Base-by-base conservation (phyloP, 1,139 yeast genomes). In the Blastobotrys serpentis region DNA sequence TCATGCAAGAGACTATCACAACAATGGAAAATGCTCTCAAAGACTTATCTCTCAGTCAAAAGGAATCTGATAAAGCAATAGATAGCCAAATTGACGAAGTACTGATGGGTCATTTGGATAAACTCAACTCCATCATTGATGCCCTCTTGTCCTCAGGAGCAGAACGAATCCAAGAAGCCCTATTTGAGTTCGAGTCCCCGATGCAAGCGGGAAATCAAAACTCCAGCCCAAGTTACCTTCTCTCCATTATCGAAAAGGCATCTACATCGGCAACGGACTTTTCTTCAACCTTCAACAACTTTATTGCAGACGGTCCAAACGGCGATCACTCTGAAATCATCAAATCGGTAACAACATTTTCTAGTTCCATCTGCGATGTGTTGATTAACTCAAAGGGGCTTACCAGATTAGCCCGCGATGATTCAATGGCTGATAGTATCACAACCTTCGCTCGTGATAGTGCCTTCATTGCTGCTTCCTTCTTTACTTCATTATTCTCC, bases 121-220 rank as follows among this genome's bases (percentile, higher is more conserved):
- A 78, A 60, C 69, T 85, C 49, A 69, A 76, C 42, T 68, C 74
- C 14, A 76, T 88, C 52, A 76, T 89, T 53, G 96, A 89, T 65
- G 79, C 90, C 7, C 78, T 87, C 50, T 73, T 89, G 55, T 74
- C 72, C 33, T 79, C 86, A 56, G 88, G 86, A 44, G 79, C 85
- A 29, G 82, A 81, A 53, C 74, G 89, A 47, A 75, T 87, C 45
- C 94, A 87, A 65, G 89, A 86, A 55, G 72, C 87, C 0, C 72
- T 84, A 44, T 84, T 79, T 60, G 90, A 84, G 59, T 72, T 87
- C 52, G 82, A 80, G 48, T 83, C 92, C 2, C 85, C 94, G 18
- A 78, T 85, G 77, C 92, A 85, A 65, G 88, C 92, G 14, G 95
- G 95, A 49, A 86, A 86, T 61, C 81, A 82, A 57, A 82, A 82